Evolutionary conservation across 805 yeast species (phyloP).

Genomic region (Maudiozyma barnettii): DNA sequence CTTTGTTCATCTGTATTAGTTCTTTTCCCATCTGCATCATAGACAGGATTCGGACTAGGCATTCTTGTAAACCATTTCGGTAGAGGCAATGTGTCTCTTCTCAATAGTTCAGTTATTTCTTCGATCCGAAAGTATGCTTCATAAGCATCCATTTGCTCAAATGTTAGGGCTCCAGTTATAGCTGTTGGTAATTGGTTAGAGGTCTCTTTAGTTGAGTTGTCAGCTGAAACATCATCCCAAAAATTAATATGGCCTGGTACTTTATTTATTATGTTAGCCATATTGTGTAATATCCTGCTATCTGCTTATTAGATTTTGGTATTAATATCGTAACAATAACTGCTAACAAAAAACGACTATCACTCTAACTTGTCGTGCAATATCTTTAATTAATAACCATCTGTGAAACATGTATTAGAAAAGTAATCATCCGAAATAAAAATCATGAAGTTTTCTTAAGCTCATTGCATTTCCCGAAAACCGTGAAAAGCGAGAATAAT

Average conservation of each 20-base stretch:
- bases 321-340: too few relatives aligned
- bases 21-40: conserved; percentile 75
- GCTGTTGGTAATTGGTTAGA: conserved; percentile 30
- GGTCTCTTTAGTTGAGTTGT: conserved; percentile 2
- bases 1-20: conserved; percentile 74
- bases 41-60: conserved; percentile 88
- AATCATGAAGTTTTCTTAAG: too few relatives aligned
- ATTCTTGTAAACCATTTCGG: conserved; percentile 44
- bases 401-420: too few relatives aligned
- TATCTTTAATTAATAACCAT: too few relatives aligned
- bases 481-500: too few relatives aligned
- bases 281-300: background rate
- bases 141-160: conserved; percentile 75
- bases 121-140: conserved; percentile 63
- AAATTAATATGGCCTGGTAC: conserved; percentile 32
- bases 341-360: too few relatives aligned
- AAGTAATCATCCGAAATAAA: too few relatives aligned
- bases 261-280: conserved; percentile 61
- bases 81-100: conserved; percentile 29
- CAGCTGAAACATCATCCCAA: conserved; percentile 7
- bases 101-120: conserved; percentile 56
- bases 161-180: conserved; percentile 43
- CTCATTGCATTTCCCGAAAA: too few relatives aligned
- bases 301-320: too few relatives aligned
- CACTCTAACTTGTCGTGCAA: too few relatives aligned